Conservation (phyloP, 1,284 basidiomycete species). For the Schizophyllum commune region DNA sequence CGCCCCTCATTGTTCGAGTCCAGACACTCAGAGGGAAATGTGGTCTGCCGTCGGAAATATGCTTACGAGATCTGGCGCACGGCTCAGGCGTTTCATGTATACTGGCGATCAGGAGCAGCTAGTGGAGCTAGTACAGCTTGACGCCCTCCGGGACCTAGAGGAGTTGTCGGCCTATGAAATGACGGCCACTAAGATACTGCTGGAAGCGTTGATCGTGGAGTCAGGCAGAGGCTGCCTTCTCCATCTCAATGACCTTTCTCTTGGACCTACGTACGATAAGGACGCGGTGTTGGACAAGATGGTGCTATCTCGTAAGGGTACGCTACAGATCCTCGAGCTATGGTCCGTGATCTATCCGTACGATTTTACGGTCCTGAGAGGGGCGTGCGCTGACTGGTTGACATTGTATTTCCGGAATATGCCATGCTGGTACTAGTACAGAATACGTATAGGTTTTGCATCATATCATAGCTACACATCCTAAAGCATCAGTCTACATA, state of each 20-base stretch:
- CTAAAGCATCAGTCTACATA: no score
- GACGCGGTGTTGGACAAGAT: background rate
- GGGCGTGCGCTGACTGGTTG: no score
- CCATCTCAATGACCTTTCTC: background rate
- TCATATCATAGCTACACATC: no score
- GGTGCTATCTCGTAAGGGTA: background rate
- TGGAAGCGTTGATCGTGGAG: no score
- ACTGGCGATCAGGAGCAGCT: background rate
- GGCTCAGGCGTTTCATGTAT: background rate
- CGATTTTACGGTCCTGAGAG: background rate
- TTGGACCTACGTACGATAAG: background rate
- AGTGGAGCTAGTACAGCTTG: background rate
- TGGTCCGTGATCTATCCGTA: background rate
- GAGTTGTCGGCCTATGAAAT: background rate
- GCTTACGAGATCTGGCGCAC: background rate
- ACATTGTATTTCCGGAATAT: background rate
- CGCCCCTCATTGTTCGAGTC: background rate
- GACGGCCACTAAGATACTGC: no score
- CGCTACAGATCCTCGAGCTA: background rate
- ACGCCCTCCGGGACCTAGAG: background rate
- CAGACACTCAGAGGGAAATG: background rate
- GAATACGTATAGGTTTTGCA: no score
- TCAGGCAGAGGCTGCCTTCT: background rate
- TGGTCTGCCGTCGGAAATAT: background rate
- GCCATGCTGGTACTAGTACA: background rate